Base-by-base conservation (phyloP, 2,329 filamentous ascomycete species). In the Blastomyces emzantsi region DNA sequence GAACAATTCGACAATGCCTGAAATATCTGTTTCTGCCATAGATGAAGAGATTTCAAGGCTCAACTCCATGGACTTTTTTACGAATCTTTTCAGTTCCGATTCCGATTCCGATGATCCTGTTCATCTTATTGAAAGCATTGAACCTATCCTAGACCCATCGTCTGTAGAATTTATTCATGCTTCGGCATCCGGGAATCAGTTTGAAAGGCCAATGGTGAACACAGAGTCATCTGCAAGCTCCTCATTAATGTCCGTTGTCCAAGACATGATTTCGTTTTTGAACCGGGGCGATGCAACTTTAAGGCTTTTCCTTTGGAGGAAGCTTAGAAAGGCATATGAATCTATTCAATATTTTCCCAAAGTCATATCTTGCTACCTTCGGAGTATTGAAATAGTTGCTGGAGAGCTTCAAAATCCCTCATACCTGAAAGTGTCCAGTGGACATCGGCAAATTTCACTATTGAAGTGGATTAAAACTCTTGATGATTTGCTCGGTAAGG, bases 21-120 rank as follows among this genome's bases (percentile, higher is more conserved):
- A 94, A 66, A 84, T 99, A 60, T 97, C 93, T 0, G 78, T 86
- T 1, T 82, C 84, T n/a, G 90, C 91, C 0, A 87, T 94, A 8
- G 92, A 97, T 66, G 87, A 91, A 62, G 93, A 99, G 73, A 88
- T 97, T 33, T 93, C 90, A 15, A 92, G 92, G 70, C 82, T 97
- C 43, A 96, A 90, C 17, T 97, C 93, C 0, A 94, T 96, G 85
- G 93, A 97, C 72, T 97, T 97, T 74, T 97, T 99, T 75, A 82
- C 92, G 60, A 90, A 87, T 47, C 84, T 99, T 0, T 97, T 97
- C 73, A 89, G 90, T 65, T 87, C 92, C 47, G 89, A 94, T 65
- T 87, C 92, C 47, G 89, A 94, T 64, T 84, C 87, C 64, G 86
- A 88, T 57, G 88, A 97, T 68, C 90, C 93, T 0, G 84, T 93